Evolutionary conservation across 2,329 filamentous ascomycete species (phyloP).

Genomic region (Epichloe aotearoae): DNA sequence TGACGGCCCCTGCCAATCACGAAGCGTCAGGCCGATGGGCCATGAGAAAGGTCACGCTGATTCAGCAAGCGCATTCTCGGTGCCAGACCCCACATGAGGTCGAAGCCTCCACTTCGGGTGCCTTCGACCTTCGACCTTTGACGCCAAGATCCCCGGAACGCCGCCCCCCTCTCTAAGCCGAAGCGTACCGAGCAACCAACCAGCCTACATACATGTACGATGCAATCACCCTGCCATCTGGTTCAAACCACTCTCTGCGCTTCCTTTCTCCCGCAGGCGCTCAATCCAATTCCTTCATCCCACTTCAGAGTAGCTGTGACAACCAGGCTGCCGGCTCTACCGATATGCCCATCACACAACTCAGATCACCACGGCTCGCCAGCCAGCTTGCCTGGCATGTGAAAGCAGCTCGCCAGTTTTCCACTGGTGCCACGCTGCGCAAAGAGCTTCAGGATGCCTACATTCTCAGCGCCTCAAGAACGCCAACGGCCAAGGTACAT

Average conservation of each 20-base stretch:
- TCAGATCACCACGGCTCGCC: slow-evolving; percentile 21
- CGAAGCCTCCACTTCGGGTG: slow-evolving; percentile 3
- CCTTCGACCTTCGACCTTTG: neutral
- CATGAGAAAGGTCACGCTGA: slow-evolving; percentile 1
- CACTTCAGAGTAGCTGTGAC: neutral
- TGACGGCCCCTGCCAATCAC: slow-evolving; percentile 13
- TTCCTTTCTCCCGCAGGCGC: slow-evolving; percentile 1
- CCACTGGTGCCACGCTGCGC: slow-evolving; percentile 27
- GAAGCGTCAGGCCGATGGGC: neutral
- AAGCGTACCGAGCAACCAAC: slow-evolving; percentile 20
- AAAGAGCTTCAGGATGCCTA: slow-evolving; percentile 82
- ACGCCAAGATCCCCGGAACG: slow-evolving; percentile 1
- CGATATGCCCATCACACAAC: slow-evolving; percentile 20
- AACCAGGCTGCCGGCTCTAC: neutral
- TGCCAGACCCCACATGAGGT: neutral
- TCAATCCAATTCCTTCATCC: neutral
- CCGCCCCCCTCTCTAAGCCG: slow-evolving; percentile 23
- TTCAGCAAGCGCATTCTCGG: neutral
- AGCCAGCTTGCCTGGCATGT: slow-evolving; percentile 26
- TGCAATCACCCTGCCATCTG: neutral
- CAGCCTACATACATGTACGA: neutral
- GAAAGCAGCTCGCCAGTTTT: slow-evolving; percentile 32
- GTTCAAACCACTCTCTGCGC: neutral
- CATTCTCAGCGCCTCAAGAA: slow-evolving; percentile 80
- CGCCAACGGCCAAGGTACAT: slow-evolving; percentile 72